These are phyloP conservation scores for Metschnikowia hibisci DNA, from an alignment of 805 yeast species.

Conservation along the genomic window DNA sequence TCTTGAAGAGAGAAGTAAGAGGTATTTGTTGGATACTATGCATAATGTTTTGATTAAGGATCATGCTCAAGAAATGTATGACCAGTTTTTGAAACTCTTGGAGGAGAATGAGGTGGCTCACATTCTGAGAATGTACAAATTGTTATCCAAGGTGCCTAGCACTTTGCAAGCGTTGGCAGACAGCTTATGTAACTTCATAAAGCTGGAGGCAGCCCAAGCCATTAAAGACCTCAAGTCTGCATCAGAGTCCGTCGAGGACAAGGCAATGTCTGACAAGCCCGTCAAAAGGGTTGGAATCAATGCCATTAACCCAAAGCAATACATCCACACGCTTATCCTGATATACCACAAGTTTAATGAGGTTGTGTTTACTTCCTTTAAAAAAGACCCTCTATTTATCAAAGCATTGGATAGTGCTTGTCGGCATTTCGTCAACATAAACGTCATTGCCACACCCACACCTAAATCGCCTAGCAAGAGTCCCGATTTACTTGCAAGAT, in stretches of 20 bases:
- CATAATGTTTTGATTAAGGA: conserved; percentile 73
- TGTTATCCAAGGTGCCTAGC: conserved; percentile 73
- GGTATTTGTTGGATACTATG: conserved; percentile 69
- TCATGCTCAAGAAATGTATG: conserved; percentile 72
- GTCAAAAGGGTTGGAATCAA: conserved; percentile 19
- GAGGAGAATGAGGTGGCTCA: conserved; percentile 70
- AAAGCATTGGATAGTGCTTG: conserved; percentile 90
- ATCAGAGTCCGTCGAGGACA: conserved; percentile 23
- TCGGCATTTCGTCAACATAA: conserved; percentile 74
- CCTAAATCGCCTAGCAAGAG: conserved; percentile 67
- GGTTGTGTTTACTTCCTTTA: conserved; percentile 65
- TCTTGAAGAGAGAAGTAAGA: conserved; percentile 81
- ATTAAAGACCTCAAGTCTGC: conserved; percentile 50
- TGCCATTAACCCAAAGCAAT: conserved; percentile 67
- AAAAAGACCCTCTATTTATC: conserved; percentile 70
- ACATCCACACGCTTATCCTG: conserved; percentile 70
- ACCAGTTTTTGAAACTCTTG: conserved; percentile 70
- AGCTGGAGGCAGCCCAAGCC: conserved; percentile 43
- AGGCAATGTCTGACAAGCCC: conserved; percentile 15
- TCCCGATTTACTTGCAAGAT: conserved; percentile 87
- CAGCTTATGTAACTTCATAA: conserved; percentile 69
- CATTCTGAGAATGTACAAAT: conserved; percentile 69
- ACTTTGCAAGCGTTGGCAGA: conserved; percentile 77
- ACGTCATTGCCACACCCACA: conserved; percentile 70
- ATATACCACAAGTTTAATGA: conserved; percentile 65